Percentiles rank a stretch among this genome's conserved stretches.
Evolutionary conservation across 306 rosid genomes (phyloP).

Genomic region (Morella rubra): DNA sequence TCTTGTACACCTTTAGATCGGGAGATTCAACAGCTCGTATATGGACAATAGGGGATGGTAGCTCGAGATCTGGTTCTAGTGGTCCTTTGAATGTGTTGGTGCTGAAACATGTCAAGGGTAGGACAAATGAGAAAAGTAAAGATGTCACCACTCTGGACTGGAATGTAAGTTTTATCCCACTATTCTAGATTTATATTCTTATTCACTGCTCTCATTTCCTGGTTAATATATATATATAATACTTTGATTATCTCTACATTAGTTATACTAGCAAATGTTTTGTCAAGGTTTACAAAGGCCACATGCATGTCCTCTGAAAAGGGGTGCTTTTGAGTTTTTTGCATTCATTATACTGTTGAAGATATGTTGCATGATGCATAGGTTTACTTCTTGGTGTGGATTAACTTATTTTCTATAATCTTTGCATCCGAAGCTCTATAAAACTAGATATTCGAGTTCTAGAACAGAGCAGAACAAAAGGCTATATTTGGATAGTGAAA

Average conservation of each 20-base stretch:
- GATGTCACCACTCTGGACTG: conserved; percentile 94
- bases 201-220: conserved; percentile 5
- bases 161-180: conserved; percentile 68
- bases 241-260: not conserved
- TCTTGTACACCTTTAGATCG: conserved; percentile 49
- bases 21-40: conserved; percentile 98
- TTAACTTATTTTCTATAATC: not conserved
- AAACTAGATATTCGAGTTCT: not conserved
- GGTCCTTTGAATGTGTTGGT: conserved; percentile 61
- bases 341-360: not conserved
- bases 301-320: not conserved
- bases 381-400: not conserved
- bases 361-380: not conserved
- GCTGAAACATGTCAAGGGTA: conserved; percentile 87
- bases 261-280: not conserved
- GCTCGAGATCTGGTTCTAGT: conserved; percentile 49
- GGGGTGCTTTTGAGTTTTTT: not conserved
- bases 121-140: conserved; percentile 77
- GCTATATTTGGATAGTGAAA: too few relatives aligned
- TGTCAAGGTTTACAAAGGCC: conserved; percentile 2
- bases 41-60: conserved; percentile 76
- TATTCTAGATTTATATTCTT: conserved; percentile 25
- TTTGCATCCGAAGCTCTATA: not conserved
- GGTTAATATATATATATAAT: conserved; percentile 10
- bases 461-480: not conserved